Evolutionary conservation across 257 asterid species (phyloP), one percentile per base, ranked within the genome.

Genomic region (Petunia axillaris): DNA sequence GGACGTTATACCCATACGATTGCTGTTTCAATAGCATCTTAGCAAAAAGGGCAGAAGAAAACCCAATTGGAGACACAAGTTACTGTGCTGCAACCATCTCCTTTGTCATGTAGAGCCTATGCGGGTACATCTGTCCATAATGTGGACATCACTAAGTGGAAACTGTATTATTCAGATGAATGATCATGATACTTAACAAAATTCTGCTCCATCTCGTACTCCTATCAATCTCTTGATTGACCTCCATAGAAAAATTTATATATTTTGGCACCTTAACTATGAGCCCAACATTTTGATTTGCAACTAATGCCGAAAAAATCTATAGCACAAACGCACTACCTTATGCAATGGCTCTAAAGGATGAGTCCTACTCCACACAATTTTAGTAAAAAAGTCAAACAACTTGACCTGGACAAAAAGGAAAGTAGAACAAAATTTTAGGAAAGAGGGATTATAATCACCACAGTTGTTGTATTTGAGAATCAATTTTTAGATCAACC

Each of bases 101-200:
- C 14, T 60, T 25, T 9, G 39, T 15, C 6, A 68, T 68, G 58
- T 44, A 9, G 40, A 55, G 16, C 40, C 16, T 43, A 44, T 44
- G 10, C 75, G n/a, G 54, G 76, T 68, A 44, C 40, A 68, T 44
- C 75, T 15, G 54, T 41, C 57, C 76, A 44, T 14, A 8, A 25
- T 16, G 58, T 68, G 58, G 76, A 68, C 40, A 68, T 16, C 76
- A 68, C 40, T 44, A 68, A 67, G 41, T 68, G 16, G 73, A 44
- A 68, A 68, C 5, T n/a, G 76, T 44, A 68, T 37, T 68, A 8
- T 48, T 9, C 76, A 44, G 76, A 68, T 68, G 9, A 62, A 62
- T 35, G 67, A 35, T 35, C 67, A 62, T 35, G 67, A 62, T 35
- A 8, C 9, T 10, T 2, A 55, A 55, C 15, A 9, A 60, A 25